Evolutionary conservation across 441 rosid species (phyloP), one percentile per base, ranked within the genome.

Genomic region (Gossypium aridum): DNA sequence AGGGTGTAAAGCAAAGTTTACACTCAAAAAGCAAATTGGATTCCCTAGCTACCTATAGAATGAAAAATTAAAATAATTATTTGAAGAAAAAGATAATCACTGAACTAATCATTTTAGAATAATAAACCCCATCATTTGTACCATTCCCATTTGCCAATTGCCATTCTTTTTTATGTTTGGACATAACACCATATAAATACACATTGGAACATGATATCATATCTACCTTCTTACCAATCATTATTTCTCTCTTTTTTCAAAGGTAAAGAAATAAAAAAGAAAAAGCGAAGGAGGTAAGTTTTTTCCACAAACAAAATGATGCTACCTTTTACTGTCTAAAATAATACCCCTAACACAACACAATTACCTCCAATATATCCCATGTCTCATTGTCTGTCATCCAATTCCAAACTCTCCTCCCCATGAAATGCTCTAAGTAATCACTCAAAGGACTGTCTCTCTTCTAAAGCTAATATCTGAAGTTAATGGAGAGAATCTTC

Each of bases 81-180:
- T 31, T 43, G 53, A 71, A 51, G 16, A 59, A 59, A 71, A 43
- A 57, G 31, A 22, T 72, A 73, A 78, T 81, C 80, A 81, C 71
- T 64, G 47, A 37, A 54, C 71, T 82, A 84, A 88, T 88, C 86
- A 88, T 88, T 84, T 80, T 72, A 82, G 85, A 85, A 88, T 86
- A 82, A 88, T 85, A 83, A 68, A 71, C 80, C 80, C 85, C 85
- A 80, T 83, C 85, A 72, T 80, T 74, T 75, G 72, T 31, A 1
- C 37, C 37, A 31, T 31, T 31, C 1, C 37, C 37, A 31, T 4
- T 31, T 28, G 34, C 34, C 34, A 28, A 28, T 28, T 28, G 34
- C 34, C 34, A 4, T 28, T 28, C 34, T 1, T 31, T 31, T 31
- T 31, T 26, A 31, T 31, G 1, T 31, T 31, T 31, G 37, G 37